Evolutionary conservation across 306 rosid species (phyloP), one percentile per base, ranked within the genome.

Genomic region (Quercus engelmannii): DNA sequence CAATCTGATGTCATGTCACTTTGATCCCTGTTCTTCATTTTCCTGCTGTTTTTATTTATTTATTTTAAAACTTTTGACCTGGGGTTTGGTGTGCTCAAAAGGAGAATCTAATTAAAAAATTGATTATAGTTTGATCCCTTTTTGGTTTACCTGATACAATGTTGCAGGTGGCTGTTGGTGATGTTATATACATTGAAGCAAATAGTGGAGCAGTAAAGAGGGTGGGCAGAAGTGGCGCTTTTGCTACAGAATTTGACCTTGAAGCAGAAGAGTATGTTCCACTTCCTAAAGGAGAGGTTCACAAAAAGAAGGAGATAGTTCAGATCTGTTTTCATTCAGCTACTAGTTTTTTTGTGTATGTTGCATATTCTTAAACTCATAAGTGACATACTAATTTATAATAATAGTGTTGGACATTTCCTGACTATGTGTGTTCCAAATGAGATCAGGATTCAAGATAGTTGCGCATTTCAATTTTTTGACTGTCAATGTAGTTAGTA

Each of bases 211-310:
- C 99, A 73, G 99, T 95, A 28, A 95, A 90, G 86, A 90, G 98
- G 81, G 99, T 95, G 17, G 99, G 99, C 18, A 87, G 99, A 82
- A 92, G 99, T 88, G 99, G 92, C 80, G 97, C 99, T 79, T 95
- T 89, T 88, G 99, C 99, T 69, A 90, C 99, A 6, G 98, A 95
- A 83, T 95, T 92, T 80, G 99, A 95, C 87, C 97, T 95, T 74
- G 99, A 95, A 80, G 99, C 99, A 46, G 99, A 95, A 77, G 99
- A 95, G 82, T 95, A 95, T 79, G 98, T 95, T 75, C 98, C 99
- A 61, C 98, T 95, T 85, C 98, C 99, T 41, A 95, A 95, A 89
- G 99, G 99, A 68, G 99, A 95, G 88, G 99, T 95, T 85, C 99
- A 95, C 86, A 95, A 95, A 69, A 92, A 90, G 86, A 95, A 95